Evolutionary conservation across 805 yeast species (phyloP), one percentile per base, ranked within the genome.

Genomic region (Candida manassasensis): DNA sequence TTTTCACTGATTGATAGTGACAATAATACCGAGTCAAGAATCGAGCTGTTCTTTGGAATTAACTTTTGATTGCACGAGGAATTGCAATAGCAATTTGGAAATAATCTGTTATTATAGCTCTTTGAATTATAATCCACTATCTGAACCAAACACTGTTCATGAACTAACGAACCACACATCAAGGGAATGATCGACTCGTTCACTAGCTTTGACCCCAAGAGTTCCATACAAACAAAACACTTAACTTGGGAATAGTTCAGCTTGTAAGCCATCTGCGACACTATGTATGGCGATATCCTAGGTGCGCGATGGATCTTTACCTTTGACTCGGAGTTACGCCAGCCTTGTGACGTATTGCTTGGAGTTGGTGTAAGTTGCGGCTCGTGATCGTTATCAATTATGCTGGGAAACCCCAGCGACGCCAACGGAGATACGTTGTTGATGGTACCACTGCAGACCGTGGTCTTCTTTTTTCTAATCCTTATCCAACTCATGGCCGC

Each of bases 221-320:
- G 60, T 34, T 79, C 78, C 5, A 69, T 69, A 49, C 87, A 80
- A 11, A 79, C 61, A 35, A 68, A 67, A 40, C 77, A 78, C 19
- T 40, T 44, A 4, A 32, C 19, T 4, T 36, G 36, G 8, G 12
- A 11, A 24, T 24, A 14, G 12, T 24, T 24, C 27, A 24, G 27
- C 12, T 24, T 24, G 12, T 24, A 14, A 24, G 12, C 27, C 11
- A 17, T 26, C 34, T 52, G 50, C 8, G 48, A 29, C 32, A 47
- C 48, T 4, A 47, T 40, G 34, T 40, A 52, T 2, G 57, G 57
- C 30, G 49, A 47, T 11, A 56, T 48, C 33, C 46, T 52, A 7
- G 27, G 27, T 11, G 14, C 27, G 12, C 27, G 27, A n/a, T 24
- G 27, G 12, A 24, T 24, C 12, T 24, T 24, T 11, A 24, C 9